Percentiles rank a stretch among this genome's conserved stretches.
Conservation (phyloP, 2,329 filamentous ascomycete species). For the Botrytis deweyae region DNA sequence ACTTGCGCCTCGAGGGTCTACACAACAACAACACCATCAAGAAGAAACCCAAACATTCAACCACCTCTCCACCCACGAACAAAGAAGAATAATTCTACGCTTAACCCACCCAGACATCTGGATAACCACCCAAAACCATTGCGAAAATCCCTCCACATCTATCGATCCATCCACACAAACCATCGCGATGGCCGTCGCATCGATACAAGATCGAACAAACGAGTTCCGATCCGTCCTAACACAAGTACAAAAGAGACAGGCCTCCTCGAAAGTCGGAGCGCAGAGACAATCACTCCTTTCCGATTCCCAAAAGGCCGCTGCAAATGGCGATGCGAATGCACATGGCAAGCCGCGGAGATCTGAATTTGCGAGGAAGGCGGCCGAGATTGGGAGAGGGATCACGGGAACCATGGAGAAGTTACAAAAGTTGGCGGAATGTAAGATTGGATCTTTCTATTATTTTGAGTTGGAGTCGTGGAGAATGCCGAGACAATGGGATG, state of each 20-base stretch:
- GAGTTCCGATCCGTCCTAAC: constrained; percentile 92
- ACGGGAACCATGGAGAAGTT: constrained; percentile 91
- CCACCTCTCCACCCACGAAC: background rate
- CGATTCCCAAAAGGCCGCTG: constrained; percentile 66
- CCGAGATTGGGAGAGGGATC: constrained; percentile 89
- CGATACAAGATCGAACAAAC: constrained; percentile 93
- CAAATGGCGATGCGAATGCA: constrained; percentile 50
- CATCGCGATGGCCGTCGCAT: constrained; percentile 58
- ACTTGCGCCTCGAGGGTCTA: background rate
- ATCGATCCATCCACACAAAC: background rate
- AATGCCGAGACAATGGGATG: background rate
- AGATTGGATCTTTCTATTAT: constrained; percentile 36
- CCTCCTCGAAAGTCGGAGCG: constrained; percentile 71
- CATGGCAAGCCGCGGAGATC: constrained; percentile 61
- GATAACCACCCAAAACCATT: constrained; percentile 5
- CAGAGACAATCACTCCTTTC: constrained; percentile 79
- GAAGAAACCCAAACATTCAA: background rate
- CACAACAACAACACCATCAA: background rate
- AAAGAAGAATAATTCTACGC: background rate
- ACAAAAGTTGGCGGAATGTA: constrained; percentile 84
- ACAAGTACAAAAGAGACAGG: constrained; percentile 79
- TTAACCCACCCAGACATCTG: constrained; percentile 15
- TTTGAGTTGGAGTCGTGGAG: no score
- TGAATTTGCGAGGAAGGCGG: constrained; percentile 89
- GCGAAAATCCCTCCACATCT: constrained; percentile 18